Conservation (phyloP, 345 rosid genomes). For the Acer negundo region DNA sequence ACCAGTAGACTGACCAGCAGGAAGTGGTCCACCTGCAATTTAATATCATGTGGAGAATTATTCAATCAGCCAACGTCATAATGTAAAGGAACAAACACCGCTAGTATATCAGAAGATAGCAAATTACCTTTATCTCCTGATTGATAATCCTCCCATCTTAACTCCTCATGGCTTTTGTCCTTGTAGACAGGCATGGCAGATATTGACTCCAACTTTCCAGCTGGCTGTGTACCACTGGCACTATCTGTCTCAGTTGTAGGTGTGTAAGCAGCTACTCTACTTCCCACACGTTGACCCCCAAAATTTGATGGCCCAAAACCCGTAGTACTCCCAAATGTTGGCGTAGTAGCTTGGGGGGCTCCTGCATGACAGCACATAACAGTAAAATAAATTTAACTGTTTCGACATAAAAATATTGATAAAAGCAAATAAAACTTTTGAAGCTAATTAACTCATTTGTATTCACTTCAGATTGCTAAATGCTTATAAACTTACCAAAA, state of each 20-base stretch:
- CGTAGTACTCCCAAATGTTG: constrained; percentile 57
- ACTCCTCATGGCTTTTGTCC: constrained; percentile 86
- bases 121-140: constrained; percentile 88
- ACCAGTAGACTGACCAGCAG: constrained; percentile 62
- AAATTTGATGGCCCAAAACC: constrained; percentile 72
- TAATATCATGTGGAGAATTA: not conserved
- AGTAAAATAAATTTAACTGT: not conserved
- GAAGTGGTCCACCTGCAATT: constrained; percentile 72
- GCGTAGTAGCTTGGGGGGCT: constrained; percentile 60
- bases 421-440: not conserved
- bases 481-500: constrained; percentile 48
- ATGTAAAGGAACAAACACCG: constrained; percentile 1
- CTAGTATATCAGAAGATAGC: not conserved
- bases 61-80: constrained; percentile 8
- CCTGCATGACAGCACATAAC: constrained; percentile 45
- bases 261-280: constrained; percentile 68
- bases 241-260: constrained; percentile 66
- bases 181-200: constrained; percentile 79
- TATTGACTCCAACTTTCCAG: constrained; percentile 82
- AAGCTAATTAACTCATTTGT: not conserved
- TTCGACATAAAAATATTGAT: not conserved
- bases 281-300: constrained; percentile 80
- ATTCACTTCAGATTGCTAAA: not conserved
- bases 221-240: constrained; percentile 49
- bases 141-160: constrained; percentile 96